phyloP scores from a whole-genome alignment of 192 early-diverging fungal genomes.

The Lobulomyces angularis region DNA sequence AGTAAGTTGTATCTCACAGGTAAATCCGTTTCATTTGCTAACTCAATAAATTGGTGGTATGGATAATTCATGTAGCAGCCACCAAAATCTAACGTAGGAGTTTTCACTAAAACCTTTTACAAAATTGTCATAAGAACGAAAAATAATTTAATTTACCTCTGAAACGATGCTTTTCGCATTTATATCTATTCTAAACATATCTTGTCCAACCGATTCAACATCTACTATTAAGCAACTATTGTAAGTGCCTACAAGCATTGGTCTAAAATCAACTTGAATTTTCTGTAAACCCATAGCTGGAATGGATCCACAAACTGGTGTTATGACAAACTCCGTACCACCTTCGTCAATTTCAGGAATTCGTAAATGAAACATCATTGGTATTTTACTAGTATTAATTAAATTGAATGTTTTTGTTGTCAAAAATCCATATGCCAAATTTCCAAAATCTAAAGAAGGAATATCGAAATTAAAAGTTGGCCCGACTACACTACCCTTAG shows the following conservation, averaged over 20 bases:
- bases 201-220: slow-evolving; percentile 27
- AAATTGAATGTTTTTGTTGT: slow-evolving; percentile 15
- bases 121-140: slow-evolving; percentile 4
- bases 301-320: slow-evolving; percentile 22
- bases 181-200: slow-evolving; percentile 22
- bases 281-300: slow-evolving; percentile 4
- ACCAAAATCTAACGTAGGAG: slow-evolving; percentile 23
- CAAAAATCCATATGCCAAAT: slow-evolving; percentile 34
- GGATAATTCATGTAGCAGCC: slow-evolving; percentile 37
- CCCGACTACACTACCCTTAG: slow-evolving; percentile 39
- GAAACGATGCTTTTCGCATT: slow-evolving; percentile 38
- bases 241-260: slow-evolving; percentile 23
- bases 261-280: slow-evolving; percentile 27
- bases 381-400: slow-evolving; percentile 38
- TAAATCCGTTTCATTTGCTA: slow-evolving; percentile 31
- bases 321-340: slow-evolving; percentile 21
- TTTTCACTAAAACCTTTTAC: slow-evolving; percentile 14
- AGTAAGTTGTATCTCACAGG: slow-evolving; percentile 30
- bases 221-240: slow-evolving; percentile 22
- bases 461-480: slow-evolving; percentile 40
- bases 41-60: slow-evolving; percentile 22
- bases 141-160: slow-evolving; percentile 22
- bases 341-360: slow-evolving; percentile 12
- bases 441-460: slow-evolving; percentile 25
- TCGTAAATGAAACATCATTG: slow-evolving; percentile 29